Evolutionary conservation across 2,329 filamentous ascomycete species (phyloP).

Genomic region (Lomentospora prolificans): DNA sequence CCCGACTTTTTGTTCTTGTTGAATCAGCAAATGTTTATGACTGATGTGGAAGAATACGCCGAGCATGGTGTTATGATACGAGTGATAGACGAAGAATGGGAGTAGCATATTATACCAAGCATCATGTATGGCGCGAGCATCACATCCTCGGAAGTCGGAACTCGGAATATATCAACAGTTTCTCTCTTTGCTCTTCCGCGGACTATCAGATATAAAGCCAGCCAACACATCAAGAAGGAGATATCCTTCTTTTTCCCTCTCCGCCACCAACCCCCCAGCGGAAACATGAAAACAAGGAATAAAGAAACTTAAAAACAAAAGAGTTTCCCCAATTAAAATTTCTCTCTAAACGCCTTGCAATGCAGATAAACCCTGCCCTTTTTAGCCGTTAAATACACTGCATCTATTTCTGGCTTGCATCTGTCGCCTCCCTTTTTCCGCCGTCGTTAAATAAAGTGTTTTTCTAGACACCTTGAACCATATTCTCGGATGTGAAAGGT

Average conservation of each 20-base stretch:
- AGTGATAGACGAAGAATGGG: no score
- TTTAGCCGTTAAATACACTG: not conserved
- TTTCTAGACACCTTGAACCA: no score
- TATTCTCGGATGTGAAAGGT: not conserved
- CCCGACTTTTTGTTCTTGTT: no score
- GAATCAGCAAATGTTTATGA: constrained; percentile 3
- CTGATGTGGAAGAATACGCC: not conserved
- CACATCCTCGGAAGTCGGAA: no score
- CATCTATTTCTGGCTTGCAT: not conserved
- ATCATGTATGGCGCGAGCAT: no score
- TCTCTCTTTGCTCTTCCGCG: no score
- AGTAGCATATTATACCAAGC: not conserved
- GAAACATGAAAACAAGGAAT: not conserved
- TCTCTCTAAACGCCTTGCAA: constrained; percentile 14
- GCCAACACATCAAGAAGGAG: no score
- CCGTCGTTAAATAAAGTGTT: not conserved
- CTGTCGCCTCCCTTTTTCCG: not conserved
- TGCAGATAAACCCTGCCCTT: constrained; percentile 9
- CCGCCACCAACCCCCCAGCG: no score
- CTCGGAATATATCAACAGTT: no score
- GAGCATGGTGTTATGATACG: no score
- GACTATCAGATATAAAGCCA: no score
- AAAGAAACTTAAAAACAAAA: constrained; percentile 4
- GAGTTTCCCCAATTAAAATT: not conserved
- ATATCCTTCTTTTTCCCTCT: constrained; percentile 1